A percentile compares a stretch with the other conserved stretches of the same genome.
These are phyloP conservation scores for Sideroxylon spinosum DNA, from an alignment of 179 eudicot genomes.

Conservation along the genomic window DNA sequence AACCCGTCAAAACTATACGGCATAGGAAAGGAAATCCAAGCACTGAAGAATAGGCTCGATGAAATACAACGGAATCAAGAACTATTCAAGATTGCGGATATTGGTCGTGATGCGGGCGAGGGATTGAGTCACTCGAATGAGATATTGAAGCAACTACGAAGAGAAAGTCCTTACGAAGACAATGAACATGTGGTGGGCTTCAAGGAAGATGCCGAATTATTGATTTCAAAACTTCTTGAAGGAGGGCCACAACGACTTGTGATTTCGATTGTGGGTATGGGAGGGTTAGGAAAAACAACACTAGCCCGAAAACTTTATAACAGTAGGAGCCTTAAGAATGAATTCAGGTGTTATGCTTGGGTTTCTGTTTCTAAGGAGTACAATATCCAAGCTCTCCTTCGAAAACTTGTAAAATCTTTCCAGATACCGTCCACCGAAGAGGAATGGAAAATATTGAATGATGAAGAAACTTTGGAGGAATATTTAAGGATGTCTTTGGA, in stretches of 20 bases:
- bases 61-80: not conserved
- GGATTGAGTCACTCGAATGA: not conserved
- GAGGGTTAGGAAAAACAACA: not conserved
- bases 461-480: not conserved
- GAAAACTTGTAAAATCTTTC: not conserved
- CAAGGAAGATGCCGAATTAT: not conserved
- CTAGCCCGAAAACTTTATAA: not conserved
- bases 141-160: not conserved
- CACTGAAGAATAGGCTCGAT: not conserved
- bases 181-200: not conserved
- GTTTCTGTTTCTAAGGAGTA: not conserved
- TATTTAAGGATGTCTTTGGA: not conserved
- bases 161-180: not conserved
- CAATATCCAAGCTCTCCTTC: not conserved
- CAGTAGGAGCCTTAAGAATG: not conserved
- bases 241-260: not conserved
- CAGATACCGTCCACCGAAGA: not conserved
- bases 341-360: not conserved
- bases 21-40: not conserved
- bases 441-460: not conserved
- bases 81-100: not conserved
- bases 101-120: not conserved
- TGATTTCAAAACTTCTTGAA: not conserved
- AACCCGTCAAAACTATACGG: not conserved
- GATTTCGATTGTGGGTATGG: not conserved